Base-by-base conservation (phyloP, 2,329 filamentous ascomycete species). In the Talaromyces sp. region DNA sequence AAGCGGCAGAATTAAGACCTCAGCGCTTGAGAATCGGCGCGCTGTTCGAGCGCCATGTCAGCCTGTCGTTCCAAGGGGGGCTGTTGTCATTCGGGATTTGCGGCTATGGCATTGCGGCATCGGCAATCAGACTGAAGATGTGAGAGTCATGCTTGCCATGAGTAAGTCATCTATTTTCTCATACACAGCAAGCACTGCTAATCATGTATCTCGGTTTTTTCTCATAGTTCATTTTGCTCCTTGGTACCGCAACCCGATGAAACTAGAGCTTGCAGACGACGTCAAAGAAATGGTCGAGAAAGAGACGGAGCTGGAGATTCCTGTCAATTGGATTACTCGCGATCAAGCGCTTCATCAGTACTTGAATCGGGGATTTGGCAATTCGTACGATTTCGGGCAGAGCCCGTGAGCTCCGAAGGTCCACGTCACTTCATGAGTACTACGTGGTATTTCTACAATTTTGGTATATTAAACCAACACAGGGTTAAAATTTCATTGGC, bases 81-180 rank as follows among this genome's bases (percentile, higher is more conserved):
- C 38, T 26, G 27, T 59, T 8, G 35, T 50, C 32, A 67, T 88
- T 31, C 77, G 86, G 1, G 85, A 88, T 67, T 69, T 88, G 57
- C 74, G 85, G 26, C 77, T 88, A 85, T 88, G 85, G 85, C 85
- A 88, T 68, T 84, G 83, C 0, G 85, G 85, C 0, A 85, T 86
- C 80, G 84, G 84, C 1, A 87, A 88, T 64, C 66, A 70, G 48
- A 81, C 79, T 1, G 69, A 77, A 4, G 71, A 79, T 7, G 77
- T 81, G 17, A 72, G 83, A 27, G 77, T 85, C 19, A 86, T 86
- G 84, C 70, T 86, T n/a, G 83, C 82, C 35, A 79, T 83, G 75
- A 83, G 62, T 65, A 56, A 55, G 55, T 51, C 29, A 27, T 10
- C 27, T 26, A 8, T 4, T 14, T 26, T 12, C 32, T 19, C 19